phyloP scores from a whole-genome alignment of 805 yeast genomes.

The Candida stauntonica region DNA sequence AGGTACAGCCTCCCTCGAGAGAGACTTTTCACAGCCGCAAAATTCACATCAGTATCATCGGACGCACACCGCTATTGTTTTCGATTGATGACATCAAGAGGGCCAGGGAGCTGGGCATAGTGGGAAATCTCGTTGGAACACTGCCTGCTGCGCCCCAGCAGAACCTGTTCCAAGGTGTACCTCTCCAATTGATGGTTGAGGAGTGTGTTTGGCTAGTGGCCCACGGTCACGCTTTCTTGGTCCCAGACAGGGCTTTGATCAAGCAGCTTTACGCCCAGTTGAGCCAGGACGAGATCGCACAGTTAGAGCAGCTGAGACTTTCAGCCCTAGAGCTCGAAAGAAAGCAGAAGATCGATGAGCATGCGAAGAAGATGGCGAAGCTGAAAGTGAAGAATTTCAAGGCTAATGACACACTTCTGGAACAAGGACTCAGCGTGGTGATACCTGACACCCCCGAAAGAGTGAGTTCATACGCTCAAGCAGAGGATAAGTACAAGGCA shows the following conservation, averaged over 20 bases:
- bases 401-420: conserved; percentile 10
- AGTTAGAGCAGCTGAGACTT: conserved; percentile 12
- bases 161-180: conserved; percentile 79
- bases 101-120: conserved; percentile 59
- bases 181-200: conserved; percentile 66
- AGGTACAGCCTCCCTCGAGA: too few relatives aligned
- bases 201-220: conserved; percentile 66
- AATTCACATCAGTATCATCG: conserved; percentile 29
- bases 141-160: conserved; percentile 92
- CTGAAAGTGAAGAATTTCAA: conserved; percentile 1
- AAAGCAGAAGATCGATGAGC: conserved; percentile 4
- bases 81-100: conserved; percentile 46
- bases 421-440: conserved; percentile 15
- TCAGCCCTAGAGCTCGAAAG: conserved; percentile 8
- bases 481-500: conserved; percentile 16
- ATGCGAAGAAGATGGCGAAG: conserved; percentile 6
- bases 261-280: conserved; percentile 12
- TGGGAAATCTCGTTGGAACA: conserved; percentile 80
- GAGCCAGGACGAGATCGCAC: conserved; percentile 13
- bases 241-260: conserved; percentile 39
- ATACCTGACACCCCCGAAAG: conserved; percentile 19
- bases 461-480: conserved; percentile 13
- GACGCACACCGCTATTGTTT: conserved; percentile 52
- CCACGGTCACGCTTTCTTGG: conserved; percentile 34
- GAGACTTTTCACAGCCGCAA: not conserved